Conservation (phyloP, 169 alveolate species). For the Prorocentrum cordatum region DNA sequence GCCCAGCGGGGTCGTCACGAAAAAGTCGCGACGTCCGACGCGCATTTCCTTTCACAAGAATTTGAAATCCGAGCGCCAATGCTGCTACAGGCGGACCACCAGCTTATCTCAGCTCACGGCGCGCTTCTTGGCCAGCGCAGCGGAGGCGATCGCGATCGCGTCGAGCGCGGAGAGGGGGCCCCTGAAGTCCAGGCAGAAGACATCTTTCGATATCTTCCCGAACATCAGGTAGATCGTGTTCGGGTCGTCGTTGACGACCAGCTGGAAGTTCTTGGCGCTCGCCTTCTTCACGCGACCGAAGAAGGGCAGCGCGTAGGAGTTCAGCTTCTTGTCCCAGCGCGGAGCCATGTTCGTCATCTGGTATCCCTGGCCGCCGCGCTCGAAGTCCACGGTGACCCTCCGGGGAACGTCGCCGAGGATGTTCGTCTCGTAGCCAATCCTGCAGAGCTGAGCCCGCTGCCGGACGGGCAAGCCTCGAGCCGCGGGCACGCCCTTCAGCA, state of each 20-base stretch:
- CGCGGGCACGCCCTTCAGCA: not conserved
- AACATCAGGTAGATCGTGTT: slow-evolving; percentile 74
- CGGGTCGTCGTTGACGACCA: slow-evolving; percentile 68
- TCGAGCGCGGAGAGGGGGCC: slow-evolving; percentile 77
- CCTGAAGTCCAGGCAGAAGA: slow-evolving; percentile 76
- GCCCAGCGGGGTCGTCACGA: too few relatives aligned
- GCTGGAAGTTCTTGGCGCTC: slow-evolving; percentile 76
- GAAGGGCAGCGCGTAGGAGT: slow-evolving; percentile 75
- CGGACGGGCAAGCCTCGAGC: not conserved
- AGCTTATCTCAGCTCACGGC: slow-evolving; percentile 68
- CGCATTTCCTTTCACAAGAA: too few relatives aligned
- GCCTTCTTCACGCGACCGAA: slow-evolving; percentile 74
- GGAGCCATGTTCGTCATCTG: slow-evolving; percentile 70
- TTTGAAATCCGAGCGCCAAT: too few relatives aligned
- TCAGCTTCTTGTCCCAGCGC: slow-evolving; percentile 74
- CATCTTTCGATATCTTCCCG: slow-evolving; percentile 76
- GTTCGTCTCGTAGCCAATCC: slow-evolving; percentile 62
- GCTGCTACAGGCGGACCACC: too few relatives aligned
- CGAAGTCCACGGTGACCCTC: slow-evolving; percentile 52
- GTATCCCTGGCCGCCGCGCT: not conserved
- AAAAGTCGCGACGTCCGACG: too few relatives aligned
- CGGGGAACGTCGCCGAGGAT: slow-evolving; percentile 60
- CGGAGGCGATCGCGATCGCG: slow-evolving; percentile 75
- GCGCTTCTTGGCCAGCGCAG: slow-evolving; percentile 65
- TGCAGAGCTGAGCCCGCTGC: not conserved